A percentile compares a stretch with the other conserved stretches of the same genome.
Conservation (phyloP, 2,329 filamentous ascomycete genomes). For the Aureobasidium melanogenum region DNA sequence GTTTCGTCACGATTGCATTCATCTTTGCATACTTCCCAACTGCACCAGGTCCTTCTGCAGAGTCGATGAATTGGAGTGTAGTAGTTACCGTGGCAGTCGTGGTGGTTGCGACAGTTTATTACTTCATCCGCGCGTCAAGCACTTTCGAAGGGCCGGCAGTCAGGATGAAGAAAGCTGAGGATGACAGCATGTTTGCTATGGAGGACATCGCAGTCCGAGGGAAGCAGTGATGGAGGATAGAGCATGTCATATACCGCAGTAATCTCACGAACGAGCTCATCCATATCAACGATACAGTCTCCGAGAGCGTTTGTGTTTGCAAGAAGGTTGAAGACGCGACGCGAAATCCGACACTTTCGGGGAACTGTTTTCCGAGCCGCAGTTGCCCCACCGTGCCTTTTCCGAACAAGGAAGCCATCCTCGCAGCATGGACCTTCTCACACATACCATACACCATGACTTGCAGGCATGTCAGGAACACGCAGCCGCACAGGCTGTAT, state of each 20-base stretch:
- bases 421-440: background rate
- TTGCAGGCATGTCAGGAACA: background rate
- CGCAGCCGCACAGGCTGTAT: constrained; percentile 1
- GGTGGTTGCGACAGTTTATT: constrained; percentile 15
- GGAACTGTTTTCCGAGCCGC: background rate
- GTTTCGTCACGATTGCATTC: constrained; percentile 13
- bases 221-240: background rate
- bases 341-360: background rate
- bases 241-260: background rate
- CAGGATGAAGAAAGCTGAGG: background rate
- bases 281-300: background rate
- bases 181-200: background rate
- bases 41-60: constrained; percentile 16
- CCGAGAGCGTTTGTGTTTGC: background rate
- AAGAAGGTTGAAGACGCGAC: background rate
- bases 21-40: constrained; percentile 17
- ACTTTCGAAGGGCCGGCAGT: background rate
- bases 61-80: constrained; percentile 24
- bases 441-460: background rate
- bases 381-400: background rate
- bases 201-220: background rate
- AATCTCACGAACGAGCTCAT: too few relatives aligned
- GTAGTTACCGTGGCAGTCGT: constrained; percentile 20
- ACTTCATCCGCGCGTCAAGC: background rate
- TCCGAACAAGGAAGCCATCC: background rate